Conservation (phyloP, 2,329 filamentous ascomycete species). For the Calonectria pseudoreteaudii region DNA sequence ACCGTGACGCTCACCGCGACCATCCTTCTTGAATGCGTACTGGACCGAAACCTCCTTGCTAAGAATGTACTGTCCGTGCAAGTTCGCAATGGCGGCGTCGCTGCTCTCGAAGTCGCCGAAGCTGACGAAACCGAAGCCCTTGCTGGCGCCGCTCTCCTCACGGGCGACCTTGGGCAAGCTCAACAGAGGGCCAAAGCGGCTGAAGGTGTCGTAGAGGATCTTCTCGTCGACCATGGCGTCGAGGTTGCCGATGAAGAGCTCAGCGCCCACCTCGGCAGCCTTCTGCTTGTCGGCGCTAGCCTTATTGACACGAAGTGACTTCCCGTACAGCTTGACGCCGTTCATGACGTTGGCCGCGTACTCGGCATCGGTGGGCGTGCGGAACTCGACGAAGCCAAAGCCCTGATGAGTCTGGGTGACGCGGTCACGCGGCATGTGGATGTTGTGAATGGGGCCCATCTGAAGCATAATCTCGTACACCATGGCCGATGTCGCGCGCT, state of each 20-base stretch:
- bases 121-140: constrained; percentile 96
- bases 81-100: constrained; percentile 89
- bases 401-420: constrained; percentile 97
- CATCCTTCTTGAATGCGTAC: constrained; percentile 99
- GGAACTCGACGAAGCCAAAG: constrained; percentile 99
- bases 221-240: constrained; percentile 96
- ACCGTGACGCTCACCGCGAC: constrained; percentile 95
- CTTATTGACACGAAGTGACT: constrained; percentile 97
- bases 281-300: constrained; percentile 92
- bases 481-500: constrained; percentile 89
- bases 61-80: constrained; percentile 96
- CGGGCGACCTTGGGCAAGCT: constrained; percentile 90
- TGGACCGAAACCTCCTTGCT: constrained; percentile 97
- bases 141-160: constrained; percentile 88
- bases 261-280: constrained; percentile 91
- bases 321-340: constrained; percentile 91
- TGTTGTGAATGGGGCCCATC: constrained; percentile 96
- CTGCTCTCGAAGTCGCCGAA: constrained; percentile 94
- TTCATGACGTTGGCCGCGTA: constrained; percentile 98
- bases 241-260: constrained; percentile 96
- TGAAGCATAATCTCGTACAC: constrained; percentile 99
- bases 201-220: constrained; percentile 93
- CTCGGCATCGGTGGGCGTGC: constrained; percentile 93
- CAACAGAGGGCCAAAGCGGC: constrained; percentile 88
- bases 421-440: constrained; percentile 97